Percentiles rank a stretch among this genome's conserved stretches.
These are phyloP conservation scores for Irpex lacteus DNA, from an alignment of 1,284 basidiomycete species.

Conservation along the genomic window DNA sequence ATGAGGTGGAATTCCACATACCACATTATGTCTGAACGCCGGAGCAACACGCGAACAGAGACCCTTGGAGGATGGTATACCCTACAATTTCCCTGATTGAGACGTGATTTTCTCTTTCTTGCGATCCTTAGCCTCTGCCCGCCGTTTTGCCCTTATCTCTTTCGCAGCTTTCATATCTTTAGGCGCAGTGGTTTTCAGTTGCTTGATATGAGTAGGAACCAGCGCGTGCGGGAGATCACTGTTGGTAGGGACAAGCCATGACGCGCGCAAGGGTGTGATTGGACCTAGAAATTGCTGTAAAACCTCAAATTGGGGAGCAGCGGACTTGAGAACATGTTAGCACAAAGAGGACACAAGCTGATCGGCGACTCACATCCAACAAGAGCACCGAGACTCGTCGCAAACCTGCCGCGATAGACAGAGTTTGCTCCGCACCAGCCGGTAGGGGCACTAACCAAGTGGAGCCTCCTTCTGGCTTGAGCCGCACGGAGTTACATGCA, in stretches of 20 bases:
- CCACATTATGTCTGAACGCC: not conserved
- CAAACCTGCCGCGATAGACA: constrained; percentile 66
- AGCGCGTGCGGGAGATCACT: constrained; percentile 25
- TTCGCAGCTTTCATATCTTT: constrained; percentile 77
- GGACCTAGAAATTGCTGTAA: constrained; percentile 42
- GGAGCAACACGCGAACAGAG: not conserved
- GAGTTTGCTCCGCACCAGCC: constrained; percentile 60
- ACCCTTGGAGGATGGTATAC: not conserved
- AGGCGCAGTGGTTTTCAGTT: constrained; percentile 78
- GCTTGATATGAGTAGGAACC: constrained; percentile 85
- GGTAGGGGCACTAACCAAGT: constrained; percentile 71
- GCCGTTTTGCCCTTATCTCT: constrained; percentile 54
- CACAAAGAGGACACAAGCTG: not conserved
- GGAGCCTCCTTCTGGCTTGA: constrained; percentile 12
- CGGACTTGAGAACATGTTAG: constrained; percentile 25
- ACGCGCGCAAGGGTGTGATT: constrained; percentile 51
- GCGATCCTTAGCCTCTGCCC: constrained; percentile 48
- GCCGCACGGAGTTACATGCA: constrained; percentile 54
- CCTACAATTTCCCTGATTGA: not conserved
- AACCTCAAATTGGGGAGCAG: constrained; percentile 35
- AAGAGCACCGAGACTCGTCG: constrained; percentile 54
- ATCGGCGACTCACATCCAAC: not conserved
- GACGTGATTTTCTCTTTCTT: constrained; percentile 23
- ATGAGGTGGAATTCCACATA: not conserved
- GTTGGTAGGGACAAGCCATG: constrained; percentile 53